phyloP scores from a whole-genome alignment of 169 alveolate genomes.

The Eimeria tenella region DNA sequence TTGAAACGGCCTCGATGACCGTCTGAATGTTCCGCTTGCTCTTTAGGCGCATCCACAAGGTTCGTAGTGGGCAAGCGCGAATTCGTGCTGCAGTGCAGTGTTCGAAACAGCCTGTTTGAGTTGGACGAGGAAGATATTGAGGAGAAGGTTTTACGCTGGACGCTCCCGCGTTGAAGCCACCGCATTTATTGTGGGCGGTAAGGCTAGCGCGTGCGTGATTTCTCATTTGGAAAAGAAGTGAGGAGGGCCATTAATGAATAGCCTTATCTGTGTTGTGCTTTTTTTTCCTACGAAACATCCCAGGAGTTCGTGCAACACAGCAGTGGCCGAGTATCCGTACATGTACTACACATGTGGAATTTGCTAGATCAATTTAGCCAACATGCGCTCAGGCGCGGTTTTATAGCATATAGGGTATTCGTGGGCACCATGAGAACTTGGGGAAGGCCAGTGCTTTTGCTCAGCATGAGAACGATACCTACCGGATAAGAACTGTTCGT shows the following conservation, averaged over 20 bases:
- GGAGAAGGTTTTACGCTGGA: background rate
- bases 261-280: background rate
- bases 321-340: background rate
- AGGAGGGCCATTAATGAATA: background rate
- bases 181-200: background rate
- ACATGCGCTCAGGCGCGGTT: background rate
- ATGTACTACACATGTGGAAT: background rate
- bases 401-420: background rate
- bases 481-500: background rate
- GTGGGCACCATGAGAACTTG: background rate
- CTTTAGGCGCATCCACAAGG: background rate
- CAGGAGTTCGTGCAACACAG: background rate
- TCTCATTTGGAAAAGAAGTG: background rate
- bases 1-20: background rate
- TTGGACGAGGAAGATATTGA: background rate
- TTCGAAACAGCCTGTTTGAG: background rate
- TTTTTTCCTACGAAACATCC: background rate
- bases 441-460: background rate
- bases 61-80: background rate
- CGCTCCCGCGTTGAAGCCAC: background rate
- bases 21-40: background rate
- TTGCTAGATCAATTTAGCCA: background rate
- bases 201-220: background rate
- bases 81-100: background rate
- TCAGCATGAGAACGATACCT: background rate